A percentile compares a stretch with the other conserved stretches of the same genome.
phyloP scores from a whole-genome alignment of 768 basidiomycete species.

The Tylopilus felleus region DNA sequence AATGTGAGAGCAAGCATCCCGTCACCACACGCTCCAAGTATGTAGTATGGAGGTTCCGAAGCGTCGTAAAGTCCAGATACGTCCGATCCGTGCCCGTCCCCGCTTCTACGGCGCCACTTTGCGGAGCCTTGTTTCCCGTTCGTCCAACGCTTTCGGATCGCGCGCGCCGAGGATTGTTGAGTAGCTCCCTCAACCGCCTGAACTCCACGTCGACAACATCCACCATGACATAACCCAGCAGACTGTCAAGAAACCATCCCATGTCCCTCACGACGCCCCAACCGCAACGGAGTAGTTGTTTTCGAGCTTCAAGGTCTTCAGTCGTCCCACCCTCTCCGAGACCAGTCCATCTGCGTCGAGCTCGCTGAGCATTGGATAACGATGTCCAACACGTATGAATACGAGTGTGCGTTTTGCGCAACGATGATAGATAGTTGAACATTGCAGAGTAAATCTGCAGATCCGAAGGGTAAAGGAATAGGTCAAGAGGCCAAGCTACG shows the following conservation, averaged over 20 bases:
- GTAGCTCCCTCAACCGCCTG: conserved; percentile 58
- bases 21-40: conserved; percentile 78
- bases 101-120: conserved; percentile 15
- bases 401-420: conserved; percentile 80
- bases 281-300: conserved; percentile 65
- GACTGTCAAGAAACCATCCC: conserved; percentile 86
- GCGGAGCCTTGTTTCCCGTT: conserved; percentile 7
- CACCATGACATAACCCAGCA: conserved; percentile 83
- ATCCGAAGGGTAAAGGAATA: conserved; percentile 79
- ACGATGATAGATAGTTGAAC: conserved; percentile 78
- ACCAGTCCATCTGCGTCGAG: conserved; percentile 81
- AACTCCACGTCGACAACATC: conserved; percentile 90
- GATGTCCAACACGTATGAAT: conserved; percentile 83
- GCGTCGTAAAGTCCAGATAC: conserved; percentile 78
- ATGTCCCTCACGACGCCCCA: conserved; percentile 89
- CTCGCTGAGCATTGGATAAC: conserved; percentile 82
- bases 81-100: conserved; percentile 26
- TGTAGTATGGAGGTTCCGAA: conserved; percentile 76
- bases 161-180: conserved; percentile 33
- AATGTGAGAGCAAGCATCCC: conserved; percentile 74
- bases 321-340: conserved; percentile 80
- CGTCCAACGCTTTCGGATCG: conserved; percentile 20
- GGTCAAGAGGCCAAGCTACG: conserved; percentile 84
- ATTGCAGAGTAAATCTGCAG: conserved; percentile 70
- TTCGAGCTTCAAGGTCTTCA: conserved; percentile 64